Evolutionary conservation across 495 filamentous ascomycete genomes (phyloP).

Genomic region (Amorphotheca resinae): DNA sequence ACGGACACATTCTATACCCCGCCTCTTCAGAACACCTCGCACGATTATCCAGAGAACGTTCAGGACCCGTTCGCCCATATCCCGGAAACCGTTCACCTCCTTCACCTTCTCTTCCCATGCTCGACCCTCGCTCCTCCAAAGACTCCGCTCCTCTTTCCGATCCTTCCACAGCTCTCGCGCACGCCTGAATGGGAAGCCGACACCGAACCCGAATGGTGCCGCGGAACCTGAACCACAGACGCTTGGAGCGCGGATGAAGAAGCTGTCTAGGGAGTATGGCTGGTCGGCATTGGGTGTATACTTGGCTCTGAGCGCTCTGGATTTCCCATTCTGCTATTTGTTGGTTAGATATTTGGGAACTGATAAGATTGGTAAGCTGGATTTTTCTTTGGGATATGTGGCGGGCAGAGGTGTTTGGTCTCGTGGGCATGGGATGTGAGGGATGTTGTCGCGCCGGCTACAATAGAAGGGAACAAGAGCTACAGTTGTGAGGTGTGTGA

Average conservation of each 20-base stretch:
- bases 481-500: too few relatives aligned
- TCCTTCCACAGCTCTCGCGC: slow-evolving; percentile 15
- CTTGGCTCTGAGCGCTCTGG: slow-evolving; percentile 63
- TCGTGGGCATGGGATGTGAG: too few relatives aligned
- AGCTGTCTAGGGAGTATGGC: slow-evolving; percentile 86
- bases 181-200: slow-evolving; percentile 5
- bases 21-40: background rate
- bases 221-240: slow-evolving; percentile 32
- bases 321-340: slow-evolving; percentile 92
- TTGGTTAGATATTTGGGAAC: slow-evolving; percentile 71
- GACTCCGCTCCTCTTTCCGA: slow-evolving; percentile 5
- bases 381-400: too few relatives aligned
- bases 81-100: slow-evolving; percentile 1
- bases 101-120: slow-evolving; percentile 15
- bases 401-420: too few relatives aligned
- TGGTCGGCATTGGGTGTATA: slow-evolving; percentile 93
- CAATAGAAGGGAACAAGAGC: too few relatives aligned
- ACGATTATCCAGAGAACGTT: slow-evolving; percentile 8
- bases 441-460: too few relatives aligned
- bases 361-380: slow-evolving; percentile 60
- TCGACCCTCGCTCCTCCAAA: slow-evolving; percentile 5
- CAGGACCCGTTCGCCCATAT: background rate
- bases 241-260: slow-evolving; percentile 57
- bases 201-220: slow-evolving; percentile 1
- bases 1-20: background rate